These are phyloP conservation scores for Synchytrium microbalum DNA, from an alignment of 371 early-diverging fungal genomes.

Conservation along the genomic window DNA sequence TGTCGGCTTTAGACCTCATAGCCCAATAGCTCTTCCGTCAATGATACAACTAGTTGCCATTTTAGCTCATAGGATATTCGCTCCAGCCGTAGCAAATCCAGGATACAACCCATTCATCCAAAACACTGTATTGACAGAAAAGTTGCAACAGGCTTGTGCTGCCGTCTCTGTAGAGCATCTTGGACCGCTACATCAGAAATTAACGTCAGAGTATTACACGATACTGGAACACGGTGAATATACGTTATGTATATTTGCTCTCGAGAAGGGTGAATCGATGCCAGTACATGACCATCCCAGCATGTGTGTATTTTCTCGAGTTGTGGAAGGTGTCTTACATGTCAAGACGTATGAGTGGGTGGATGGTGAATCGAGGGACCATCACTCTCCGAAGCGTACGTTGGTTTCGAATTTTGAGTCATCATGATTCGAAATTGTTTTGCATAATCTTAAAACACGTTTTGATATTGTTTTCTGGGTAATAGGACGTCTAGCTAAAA, in stretches of 20 bases:
- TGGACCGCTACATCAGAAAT: background rate
- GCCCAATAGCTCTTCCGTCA: background rate
- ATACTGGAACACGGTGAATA: constrained; percentile 7
- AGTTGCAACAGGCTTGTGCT: background rate
- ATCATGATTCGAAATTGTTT: constrained; percentile 2
- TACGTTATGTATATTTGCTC: constrained; percentile 32
- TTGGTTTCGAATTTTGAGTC: background rate
- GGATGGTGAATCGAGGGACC: background rate
- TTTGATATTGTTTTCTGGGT: too few relatives aligned
- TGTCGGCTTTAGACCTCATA: too few relatives aligned
- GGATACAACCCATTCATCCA: background rate
- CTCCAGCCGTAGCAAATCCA: background rate
- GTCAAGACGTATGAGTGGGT: constrained; percentile 25
- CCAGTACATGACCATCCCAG: constrained; percentile 41
- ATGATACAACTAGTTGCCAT: background rate
- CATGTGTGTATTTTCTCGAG: constrained; percentile 36
- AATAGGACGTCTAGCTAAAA: constrained; percentile 7
- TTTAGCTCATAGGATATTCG: constrained; percentile 7
- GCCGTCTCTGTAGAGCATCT: background rate
- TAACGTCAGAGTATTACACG: background rate
- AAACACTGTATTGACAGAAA: background rate
- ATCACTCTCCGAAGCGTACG: background rate
- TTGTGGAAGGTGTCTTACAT: constrained; percentile 25
- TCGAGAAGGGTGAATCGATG: constrained; percentile 27
- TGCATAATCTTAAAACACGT: too few relatives aligned